Conservation (phyloP, 768 basidiomycete genomes). For the Paxillus ammoniavirescens region DNA sequence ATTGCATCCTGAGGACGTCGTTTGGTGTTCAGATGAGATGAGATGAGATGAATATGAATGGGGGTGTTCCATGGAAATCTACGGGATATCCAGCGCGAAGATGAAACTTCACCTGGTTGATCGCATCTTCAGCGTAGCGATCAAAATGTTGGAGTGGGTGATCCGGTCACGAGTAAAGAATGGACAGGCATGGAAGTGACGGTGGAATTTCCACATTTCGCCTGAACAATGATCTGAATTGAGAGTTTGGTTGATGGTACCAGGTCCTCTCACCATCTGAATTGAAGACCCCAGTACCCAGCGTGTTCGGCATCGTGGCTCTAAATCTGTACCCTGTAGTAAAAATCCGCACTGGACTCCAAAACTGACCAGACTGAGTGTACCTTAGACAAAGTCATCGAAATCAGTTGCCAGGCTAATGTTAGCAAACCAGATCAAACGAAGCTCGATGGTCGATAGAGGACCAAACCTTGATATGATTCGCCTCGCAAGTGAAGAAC, state of each 20-base stretch:
- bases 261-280: slow-evolving; percentile 48
- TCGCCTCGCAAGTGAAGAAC: slow-evolving; percentile 48
- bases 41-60: neutral
- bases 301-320: slow-evolving; percentile 42
- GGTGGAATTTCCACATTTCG: slow-evolving; percentile 61
- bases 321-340: slow-evolving; percentile 35
- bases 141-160: slow-evolving; percentile 62
- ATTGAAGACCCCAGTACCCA: slow-evolving; percentile 70
- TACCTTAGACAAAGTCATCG: slow-evolving; percentile 58
- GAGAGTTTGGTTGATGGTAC: slow-evolving; percentile 9
- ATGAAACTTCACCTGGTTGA: slow-evolving; percentile 40
- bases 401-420: slow-evolving; percentile 50
- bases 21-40: neutral
- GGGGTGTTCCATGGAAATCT: slow-evolving; percentile 47
- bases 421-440: neutral
- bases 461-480: slow-evolving; percentile 46
- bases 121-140: slow-evolving; percentile 45
- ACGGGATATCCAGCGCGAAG: slow-evolving; percentile 42
- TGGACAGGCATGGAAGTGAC: slow-evolving; percentile 62
- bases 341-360: neutral
- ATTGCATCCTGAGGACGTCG: slow-evolving; percentile 45
- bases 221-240: slow-evolving; percentile 21
- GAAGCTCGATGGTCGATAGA: no score
- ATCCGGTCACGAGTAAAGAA: slow-evolving; percentile 62
- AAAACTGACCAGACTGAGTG: neutral